phyloP scores from a whole-genome alignment of 2,329 filamentous ascomycete genomes.

The Aureobasidium sp. region DNA sequence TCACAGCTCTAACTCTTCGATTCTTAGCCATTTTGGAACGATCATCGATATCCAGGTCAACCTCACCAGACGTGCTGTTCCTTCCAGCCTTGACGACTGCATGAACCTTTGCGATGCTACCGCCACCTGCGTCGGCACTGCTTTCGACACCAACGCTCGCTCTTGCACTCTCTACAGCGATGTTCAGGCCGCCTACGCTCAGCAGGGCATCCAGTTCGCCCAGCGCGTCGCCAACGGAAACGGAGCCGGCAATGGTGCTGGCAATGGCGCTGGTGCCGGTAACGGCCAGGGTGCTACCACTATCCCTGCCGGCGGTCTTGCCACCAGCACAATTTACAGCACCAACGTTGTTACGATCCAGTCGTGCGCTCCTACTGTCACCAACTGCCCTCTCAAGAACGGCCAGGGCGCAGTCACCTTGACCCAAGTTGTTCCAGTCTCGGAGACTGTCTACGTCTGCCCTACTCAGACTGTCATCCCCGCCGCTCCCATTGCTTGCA shows the following conservation, averaged over 20 bases:
- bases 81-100: constrained; percentile 13
- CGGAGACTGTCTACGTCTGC: constrained; percentile 7
- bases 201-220: constrained; percentile 5
- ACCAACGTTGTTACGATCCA: constrained; percentile 16
- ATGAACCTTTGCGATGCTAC: constrained; percentile 6
- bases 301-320: not conserved
- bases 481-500: constrained; percentile 9
- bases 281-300: not conserved
- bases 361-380: constrained; percentile 16
- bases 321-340: constrained; percentile 15
- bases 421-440: constrained; percentile 3
- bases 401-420: not conserved
- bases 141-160: constrained; percentile 34
- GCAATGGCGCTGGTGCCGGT: not conserved
- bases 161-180: constrained; percentile 18
- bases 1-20: too few relatives aligned
- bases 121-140: constrained; percentile 36
- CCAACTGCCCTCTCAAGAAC: constrained; percentile 11
- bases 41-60: constrained; percentile 5
- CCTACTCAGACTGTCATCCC: not conserved
- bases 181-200: constrained; percentile 2
- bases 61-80: constrained; percentile 6
- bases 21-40: constrained; percentile 4
- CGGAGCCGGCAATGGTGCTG: not conserved
- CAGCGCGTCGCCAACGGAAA: not conserved